These are phyloP conservation scores for Magnaporthiopsis incrustans DNA, from an alignment of 2,329 filamentous ascomycete genomes.

Conservation along the genomic window DNA sequence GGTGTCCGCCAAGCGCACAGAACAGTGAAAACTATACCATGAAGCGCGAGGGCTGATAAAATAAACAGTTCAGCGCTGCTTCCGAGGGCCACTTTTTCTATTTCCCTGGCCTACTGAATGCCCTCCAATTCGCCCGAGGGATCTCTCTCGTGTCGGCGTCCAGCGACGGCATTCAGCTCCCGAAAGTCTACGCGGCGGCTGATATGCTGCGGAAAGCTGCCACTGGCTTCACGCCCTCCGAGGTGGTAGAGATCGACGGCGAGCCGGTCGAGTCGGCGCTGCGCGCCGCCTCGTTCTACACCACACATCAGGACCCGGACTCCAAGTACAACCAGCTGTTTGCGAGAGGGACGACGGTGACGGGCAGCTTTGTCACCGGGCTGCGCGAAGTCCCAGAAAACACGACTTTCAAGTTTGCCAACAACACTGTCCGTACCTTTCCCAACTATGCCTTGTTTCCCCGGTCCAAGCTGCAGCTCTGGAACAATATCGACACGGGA, in stretches of 20 bases:
- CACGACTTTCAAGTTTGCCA: constrained; percentile 5
- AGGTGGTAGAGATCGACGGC: constrained; percentile 21
- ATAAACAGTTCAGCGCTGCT: constrained; percentile 20
- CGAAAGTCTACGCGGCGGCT: constrained; percentile 41
- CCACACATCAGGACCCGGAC: constrained; percentile 23
- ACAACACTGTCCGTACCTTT: not conserved
- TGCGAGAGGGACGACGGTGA: not conserved
- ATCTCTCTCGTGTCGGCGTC: constrained; percentile 31
- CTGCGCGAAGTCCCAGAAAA: not conserved
- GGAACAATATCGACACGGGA: not conserved
- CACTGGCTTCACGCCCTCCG: constrained; percentile 15
- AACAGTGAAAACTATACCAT: no score
- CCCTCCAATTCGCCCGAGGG: constrained; percentile 19
- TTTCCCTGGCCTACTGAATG: constrained; percentile 19
- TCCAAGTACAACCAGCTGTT: constrained; percentile 25
- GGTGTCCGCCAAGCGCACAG: not conserved
- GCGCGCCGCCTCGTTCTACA: constrained; percentile 29
- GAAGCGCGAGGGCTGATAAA: constrained; percentile 21
- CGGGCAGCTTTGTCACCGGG: not conserved
- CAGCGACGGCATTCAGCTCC: constrained; percentile 22
- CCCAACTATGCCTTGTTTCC: not conserved
- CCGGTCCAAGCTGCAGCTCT: not conserved
- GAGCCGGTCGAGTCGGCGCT: constrained; percentile 27
- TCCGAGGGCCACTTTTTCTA: constrained; percentile 27
- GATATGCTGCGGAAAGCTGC: constrained; percentile 12